These are phyloP conservation scores for Penicillium paneum DNA, from an alignment of 2,329 filamentous ascomycete genomes.

Conservation along the genomic window DNA sequence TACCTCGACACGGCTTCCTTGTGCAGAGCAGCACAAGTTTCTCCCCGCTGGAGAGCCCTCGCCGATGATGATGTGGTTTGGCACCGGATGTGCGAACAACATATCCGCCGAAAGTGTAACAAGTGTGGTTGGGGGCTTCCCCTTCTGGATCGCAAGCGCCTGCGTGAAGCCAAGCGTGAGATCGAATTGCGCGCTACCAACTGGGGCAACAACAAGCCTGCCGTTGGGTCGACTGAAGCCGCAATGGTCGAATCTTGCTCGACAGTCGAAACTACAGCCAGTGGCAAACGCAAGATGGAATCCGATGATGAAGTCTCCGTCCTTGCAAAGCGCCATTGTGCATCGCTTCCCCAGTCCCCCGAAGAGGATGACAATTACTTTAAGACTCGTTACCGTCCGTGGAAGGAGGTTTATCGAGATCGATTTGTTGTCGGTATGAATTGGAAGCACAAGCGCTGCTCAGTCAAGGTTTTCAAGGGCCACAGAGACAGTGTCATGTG, in stretches of 20 bases:
- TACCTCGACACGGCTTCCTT: slow-evolving; percentile 91
- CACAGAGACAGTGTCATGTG: slow-evolving; percentile 85
- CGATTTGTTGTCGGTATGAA: slow-evolving; percentile 94
- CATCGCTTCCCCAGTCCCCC: slow-evolving; percentile 22
- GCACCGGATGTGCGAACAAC: slow-evolving; percentile 97
- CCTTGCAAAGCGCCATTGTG: slow-evolving; percentile 33
- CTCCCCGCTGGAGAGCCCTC: slow-evolving; percentile 77
- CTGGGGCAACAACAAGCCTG: slow-evolving; percentile 54
- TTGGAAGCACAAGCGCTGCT: slow-evolving; percentile 93
- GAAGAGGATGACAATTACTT: slow-evolving; percentile 48
- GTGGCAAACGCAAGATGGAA: slow-evolving; percentile 31
- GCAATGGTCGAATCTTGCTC: slow-evolving; percentile 20
- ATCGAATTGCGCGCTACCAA: slow-evolving; percentile 68
- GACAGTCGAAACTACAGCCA: slow-evolving; percentile 7
- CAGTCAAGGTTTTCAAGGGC: slow-evolving; percentile 77
- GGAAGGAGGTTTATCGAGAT: slow-evolving; percentile 97
- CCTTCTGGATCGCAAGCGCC: slow-evolving; percentile 78
- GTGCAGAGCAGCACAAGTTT: slow-evolving; percentile 94
- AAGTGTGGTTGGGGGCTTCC: slow-evolving; percentile 96
- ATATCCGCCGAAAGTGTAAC: slow-evolving; percentile 88
- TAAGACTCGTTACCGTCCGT: slow-evolving; percentile 61
- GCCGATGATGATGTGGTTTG: slow-evolving; percentile 98
- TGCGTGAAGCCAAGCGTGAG: slow-evolving; percentile 82
- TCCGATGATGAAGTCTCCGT: slow-evolving; percentile 26
- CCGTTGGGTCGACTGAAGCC: slow-evolving; percentile 33